These are phyloP conservation scores for Reticulascus tulasneorum DNA, from an alignment of 2,329 filamentous ascomycete species.

Conservation along the genomic window DNA sequence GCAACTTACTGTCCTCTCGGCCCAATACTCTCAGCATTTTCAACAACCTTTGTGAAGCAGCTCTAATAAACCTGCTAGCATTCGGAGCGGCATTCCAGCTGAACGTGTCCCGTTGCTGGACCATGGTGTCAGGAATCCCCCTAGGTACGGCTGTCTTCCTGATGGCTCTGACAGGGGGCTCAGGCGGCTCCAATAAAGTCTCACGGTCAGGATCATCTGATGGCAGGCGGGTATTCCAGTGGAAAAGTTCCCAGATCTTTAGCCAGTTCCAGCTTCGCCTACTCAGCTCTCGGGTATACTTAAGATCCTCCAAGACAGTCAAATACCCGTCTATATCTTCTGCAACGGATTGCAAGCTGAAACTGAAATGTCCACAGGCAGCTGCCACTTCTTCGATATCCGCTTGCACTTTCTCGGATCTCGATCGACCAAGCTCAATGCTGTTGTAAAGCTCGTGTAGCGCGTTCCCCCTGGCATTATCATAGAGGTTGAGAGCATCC, in stretches of 20 bases:
- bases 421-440: constrained; percentile 66
- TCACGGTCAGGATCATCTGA: constrained; percentile 39
- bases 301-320: constrained; percentile 79
- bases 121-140: constrained; percentile 53
- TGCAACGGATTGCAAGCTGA: constrained; percentile 84
- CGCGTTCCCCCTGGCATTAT: constrained; percentile 68
- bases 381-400: constrained; percentile 97
- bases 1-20: constrained; percentile 47
- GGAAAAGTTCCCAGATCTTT: constrained; percentile 61
- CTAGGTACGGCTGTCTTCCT: constrained; percentile 51
- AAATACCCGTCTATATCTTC: constrained; percentile 84
- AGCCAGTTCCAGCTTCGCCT: constrained; percentile 79
- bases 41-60: constrained; percentile 42
- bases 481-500: constrained; percentile 78
- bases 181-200: constrained; percentile 25
- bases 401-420: constrained; percentile 73
- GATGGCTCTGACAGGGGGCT: constrained; percentile 39
- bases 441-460: constrained; percentile 75
- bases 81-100: constrained; percentile 53
- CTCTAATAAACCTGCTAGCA: constrained; percentile 38
- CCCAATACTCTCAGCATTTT: constrained; percentile 43
- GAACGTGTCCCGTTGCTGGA: constrained; percentile 48
- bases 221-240: constrained; percentile 13
- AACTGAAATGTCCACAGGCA: constrained; percentile 96
- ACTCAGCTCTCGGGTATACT: constrained; percentile 61